Evolutionary conservation across 768 basidiomycete genomes (phyloP).

Genomic region (Rubroboletus satanas): DNA sequence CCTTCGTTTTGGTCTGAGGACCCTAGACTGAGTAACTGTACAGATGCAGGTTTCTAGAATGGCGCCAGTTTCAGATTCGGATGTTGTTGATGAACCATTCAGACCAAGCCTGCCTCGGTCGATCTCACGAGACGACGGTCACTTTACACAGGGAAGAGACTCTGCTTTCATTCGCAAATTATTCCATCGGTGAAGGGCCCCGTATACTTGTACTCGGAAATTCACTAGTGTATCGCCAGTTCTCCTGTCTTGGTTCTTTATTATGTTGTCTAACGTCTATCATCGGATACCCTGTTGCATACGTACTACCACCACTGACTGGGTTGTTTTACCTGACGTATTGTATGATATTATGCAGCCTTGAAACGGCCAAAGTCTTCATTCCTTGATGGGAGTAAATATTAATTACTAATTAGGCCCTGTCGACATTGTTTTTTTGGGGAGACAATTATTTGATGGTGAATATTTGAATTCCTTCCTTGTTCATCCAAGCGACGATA

Average conservation of each 20-base stretch:
- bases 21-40: conserved; percentile 1
- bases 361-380: background rate
- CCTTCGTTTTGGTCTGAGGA: background rate
- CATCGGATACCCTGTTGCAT: conserved; percentile 36
- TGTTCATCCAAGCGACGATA: conserved; percentile 1
- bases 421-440: conserved; percentile 6
- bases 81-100: conserved; percentile 42
- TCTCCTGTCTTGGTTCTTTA: conserved; percentile 25
- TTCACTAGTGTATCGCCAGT: conserved; percentile 28
- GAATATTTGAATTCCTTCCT: background rate
- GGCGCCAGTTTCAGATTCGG: conserved; percentile 44
- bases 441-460: background rate
- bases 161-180: conserved; percentile 47
- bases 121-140: conserved; percentile 31
- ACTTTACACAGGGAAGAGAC: conserved; percentile 36
- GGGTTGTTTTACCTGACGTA: conserved; percentile 23
- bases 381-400: background rate
- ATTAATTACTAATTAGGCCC: no score
- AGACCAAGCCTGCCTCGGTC: conserved; percentile 31
- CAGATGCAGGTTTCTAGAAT: conserved; percentile 70
- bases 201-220: conserved; percentile 18
- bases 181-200: conserved; percentile 39
- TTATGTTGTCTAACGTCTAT: conserved; percentile 26
- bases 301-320: conserved; percentile 33
- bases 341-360: conserved; percentile 24